Percentiles rank a stretch among this genome's conserved stretches.
Conservation (phyloP, 1,139 yeast genomes). For the Pichia sp. region DNA sequence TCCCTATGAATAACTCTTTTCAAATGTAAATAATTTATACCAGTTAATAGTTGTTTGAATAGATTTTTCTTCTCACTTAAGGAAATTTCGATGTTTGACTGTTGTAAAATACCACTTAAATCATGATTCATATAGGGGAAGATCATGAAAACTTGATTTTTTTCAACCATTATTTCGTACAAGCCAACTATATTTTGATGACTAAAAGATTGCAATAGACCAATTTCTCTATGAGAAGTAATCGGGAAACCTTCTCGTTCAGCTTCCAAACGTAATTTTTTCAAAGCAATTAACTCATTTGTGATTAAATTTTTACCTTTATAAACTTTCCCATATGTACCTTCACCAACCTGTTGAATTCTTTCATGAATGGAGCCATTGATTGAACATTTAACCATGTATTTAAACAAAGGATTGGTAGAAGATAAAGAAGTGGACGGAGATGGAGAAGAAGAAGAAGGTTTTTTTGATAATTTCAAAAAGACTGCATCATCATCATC, state of each 20-base stretch:
- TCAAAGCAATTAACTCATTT: conserved; percentile 70
- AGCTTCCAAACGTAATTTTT: conserved; percentile 71
- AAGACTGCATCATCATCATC: conserved; percentile 14
- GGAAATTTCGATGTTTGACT: conserved; percentile 57
- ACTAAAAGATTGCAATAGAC: conserved; percentile 76
- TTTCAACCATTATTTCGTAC: conserved; percentile 85
- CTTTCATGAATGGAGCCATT: conserved; percentile 27
- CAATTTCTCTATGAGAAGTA: conserved; percentile 89
- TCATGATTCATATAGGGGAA: conserved; percentile 94
- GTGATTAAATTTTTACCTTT: conserved; percentile 68
- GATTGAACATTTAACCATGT: conserved; percentile 21
- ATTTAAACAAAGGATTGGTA: conserved; percentile 11
- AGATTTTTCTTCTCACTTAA: conserved; percentile 71
- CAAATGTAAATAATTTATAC: conserved; percentile 73
- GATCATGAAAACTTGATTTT: conserved; percentile 75
- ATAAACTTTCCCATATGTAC: conserved; percentile 40
- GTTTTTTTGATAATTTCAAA: conserved; percentile 4
- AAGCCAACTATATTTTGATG: conserved; percentile 79
- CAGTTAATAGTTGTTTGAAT: conserved; percentile 70
- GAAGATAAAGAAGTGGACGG: neutral
- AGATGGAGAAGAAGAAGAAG: too few relatives aligned
- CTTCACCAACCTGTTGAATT: conserved; percentile 35
- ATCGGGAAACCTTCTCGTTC: conserved; percentile 96
- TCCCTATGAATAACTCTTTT: conserved; percentile 85
- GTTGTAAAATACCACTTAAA: conserved; percentile 77